A percentile compares a stretch with the other conserved stretches of the same genome.
Evolutionary conservation across 2,329 filamentous ascomycete species (phyloP).

Genomic region (Monilinia polystroma): DNA sequence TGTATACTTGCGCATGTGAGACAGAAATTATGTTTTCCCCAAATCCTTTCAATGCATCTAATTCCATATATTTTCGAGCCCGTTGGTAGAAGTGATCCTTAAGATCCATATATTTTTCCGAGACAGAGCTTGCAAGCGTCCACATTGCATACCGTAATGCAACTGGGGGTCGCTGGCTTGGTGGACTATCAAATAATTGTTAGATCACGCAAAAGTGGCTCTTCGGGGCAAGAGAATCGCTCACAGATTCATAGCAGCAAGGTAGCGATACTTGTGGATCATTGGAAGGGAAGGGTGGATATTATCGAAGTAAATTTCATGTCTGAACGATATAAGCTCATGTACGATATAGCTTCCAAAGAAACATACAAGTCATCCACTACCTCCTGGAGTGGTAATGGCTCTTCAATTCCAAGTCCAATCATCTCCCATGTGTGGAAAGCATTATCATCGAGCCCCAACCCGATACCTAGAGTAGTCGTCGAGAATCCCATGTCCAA

Average conservation of each 20-base stretch:
- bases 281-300: constrained; percentile 82
- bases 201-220: not conserved
- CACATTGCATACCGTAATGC: constrained; percentile 93
- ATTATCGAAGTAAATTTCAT: constrained; percentile 87
- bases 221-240: constrained; percentile 32
- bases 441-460: constrained; percentile 52
- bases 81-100: constrained; percentile 89
- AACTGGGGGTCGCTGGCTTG: constrained; percentile 79
- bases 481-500: constrained; percentile 57
- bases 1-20: constrained; percentile 82
- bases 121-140: constrained; percentile 84
- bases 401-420: constrained; percentile 66
- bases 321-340: constrained; percentile 47
- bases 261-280: constrained; percentile 84
- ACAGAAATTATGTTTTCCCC: constrained; percentile 86
- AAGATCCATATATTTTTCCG: constrained; percentile 75
- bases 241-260: constrained; percentile 81
- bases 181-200: constrained; percentile 52
- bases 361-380: constrained; percentile 75
- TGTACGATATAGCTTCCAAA: constrained; percentile 19
- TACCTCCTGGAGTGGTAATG: constrained; percentile 63
- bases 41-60: constrained; percentile 87
- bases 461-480: constrained; percentile 46
- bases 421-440: constrained; percentile 80
- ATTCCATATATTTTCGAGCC: constrained; percentile 84